phyloP scores from a whole-genome alignment of 2,329 filamentous ascomycete species.

The Tolypocladium capitatum region DNA sequence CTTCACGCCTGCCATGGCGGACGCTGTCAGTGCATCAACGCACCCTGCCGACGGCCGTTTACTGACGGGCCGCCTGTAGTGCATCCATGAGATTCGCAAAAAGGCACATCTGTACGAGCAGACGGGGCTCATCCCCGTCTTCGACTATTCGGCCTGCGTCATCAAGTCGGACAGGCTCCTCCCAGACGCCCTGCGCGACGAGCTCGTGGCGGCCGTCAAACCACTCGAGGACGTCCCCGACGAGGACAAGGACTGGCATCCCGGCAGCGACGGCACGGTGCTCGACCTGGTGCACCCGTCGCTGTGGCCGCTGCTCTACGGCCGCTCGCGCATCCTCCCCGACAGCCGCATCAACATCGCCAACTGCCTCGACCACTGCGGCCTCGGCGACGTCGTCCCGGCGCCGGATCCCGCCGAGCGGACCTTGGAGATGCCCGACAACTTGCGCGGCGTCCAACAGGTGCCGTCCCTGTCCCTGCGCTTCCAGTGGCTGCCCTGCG shows the following conservation, averaged over 20 bases:
- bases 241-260: conserved; percentile 45
- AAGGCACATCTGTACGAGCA: conserved; percentile 20
- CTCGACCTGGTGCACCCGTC: conserved; percentile 52
- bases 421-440: neutral
- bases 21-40: conserved; percentile 10
- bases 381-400: conserved; percentile 17
- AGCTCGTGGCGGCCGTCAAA: conserved; percentile 28
- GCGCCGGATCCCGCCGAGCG: conserved; percentile 1
- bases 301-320: conserved; percentile 46
- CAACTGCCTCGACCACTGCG: conserved; percentile 20
- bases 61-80: conserved; percentile 7
- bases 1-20: conserved; percentile 17
- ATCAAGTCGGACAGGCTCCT: conserved; percentile 22
- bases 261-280: conserved; percentile 40
- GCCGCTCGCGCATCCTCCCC: conserved; percentile 22
- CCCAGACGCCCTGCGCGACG: conserved; percentile 11
- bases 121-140: conserved; percentile 18
- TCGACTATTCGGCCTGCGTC: conserved; percentile 17
- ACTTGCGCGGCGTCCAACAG: no score
- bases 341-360: conserved; percentile 21
- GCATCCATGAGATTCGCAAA: conserved; percentile 17
- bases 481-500: conserved; percentile 37
- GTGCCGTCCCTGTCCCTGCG: neutral
- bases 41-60: no score
- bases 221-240: conserved; percentile 38